phyloP scores from a whole-genome alignment of 2,329 filamentous ascomycete genomes.

The Penicillium palitans region DNA sequence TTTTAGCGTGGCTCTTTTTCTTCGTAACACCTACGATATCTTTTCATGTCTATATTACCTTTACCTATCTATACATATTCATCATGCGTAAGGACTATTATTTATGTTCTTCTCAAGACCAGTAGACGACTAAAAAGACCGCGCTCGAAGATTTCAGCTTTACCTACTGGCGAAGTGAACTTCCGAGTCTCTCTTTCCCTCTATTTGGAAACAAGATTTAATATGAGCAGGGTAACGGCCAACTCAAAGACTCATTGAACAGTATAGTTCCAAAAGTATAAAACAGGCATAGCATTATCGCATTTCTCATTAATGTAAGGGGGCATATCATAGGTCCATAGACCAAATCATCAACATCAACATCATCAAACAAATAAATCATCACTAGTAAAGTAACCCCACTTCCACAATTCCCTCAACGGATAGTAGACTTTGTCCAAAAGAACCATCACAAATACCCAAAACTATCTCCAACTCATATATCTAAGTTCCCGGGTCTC shows the following conservation, averaged over 20 bases:
- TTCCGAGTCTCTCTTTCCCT: too few species aligned
- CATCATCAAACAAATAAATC: slow-evolving; percentile 3
- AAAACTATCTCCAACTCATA: not conserved
- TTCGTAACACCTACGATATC: not conserved
- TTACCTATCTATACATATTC: not conserved
- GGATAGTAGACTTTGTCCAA: not conserved
- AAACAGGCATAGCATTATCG: slow-evolving; percentile 8
- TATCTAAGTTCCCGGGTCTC: not conserved
- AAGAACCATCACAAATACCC: not conserved
- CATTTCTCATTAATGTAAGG: slow-evolving; percentile 14
- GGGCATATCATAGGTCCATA: slow-evolving; percentile 9
- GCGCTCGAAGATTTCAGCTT: not conserved
- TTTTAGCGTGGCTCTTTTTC: not conserved
- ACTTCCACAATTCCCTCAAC: not conserved
- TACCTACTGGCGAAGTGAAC: not conserved
- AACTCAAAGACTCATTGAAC: not conserved
- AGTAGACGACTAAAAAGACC: not conserved
- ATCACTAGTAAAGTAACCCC: not conserved
- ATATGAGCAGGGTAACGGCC: not conserved
- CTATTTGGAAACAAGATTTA: not conserved
- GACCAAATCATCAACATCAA: slow-evolving; percentile 4
- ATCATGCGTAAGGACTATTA: not conserved
- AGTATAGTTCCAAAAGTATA: not conserved
- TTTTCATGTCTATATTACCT: not conserved
- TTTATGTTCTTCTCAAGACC: not conserved